Evolutionary conservation across 805 yeast species (phyloP), one percentile per base, ranked within the genome.

Genomic region (Jamesozyma lodderae): DNA sequence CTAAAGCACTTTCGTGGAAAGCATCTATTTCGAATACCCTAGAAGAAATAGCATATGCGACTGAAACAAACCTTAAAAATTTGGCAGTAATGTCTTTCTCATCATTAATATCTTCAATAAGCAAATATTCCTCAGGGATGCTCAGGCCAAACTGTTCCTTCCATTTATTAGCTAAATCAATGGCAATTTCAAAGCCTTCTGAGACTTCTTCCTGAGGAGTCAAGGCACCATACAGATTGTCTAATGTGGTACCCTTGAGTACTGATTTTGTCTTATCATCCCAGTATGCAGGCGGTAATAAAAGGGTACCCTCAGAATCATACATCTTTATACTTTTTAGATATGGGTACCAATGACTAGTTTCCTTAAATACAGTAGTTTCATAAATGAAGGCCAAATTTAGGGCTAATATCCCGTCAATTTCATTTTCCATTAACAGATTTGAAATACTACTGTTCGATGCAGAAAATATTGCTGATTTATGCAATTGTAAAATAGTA

Each of bases 1-100:
- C 95, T 35, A 90, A 63, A 0, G 83, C 85, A 22, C 79, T 67
- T 23, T 77, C 82, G 49, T 81, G 85, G 53, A 59, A 87, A 35
- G 68, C 68, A 57, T 90, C 97, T 21, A 88, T 74, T 29, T 77
- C 78, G 56, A 90, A 88, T 1, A 88, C 87, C 43, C 96, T 69
- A 1, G 92, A 75, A 0, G 88, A 76, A 13, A 85, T 69, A 0
- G 79, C 72, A 49, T 70, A 73, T 5, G 75, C 75, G 2, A 68
- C 66, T 6, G 75, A 69, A 2, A 82, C 77, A 46, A 84, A 83
- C 14, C 56, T 55, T 7, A 56, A 47, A 39, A 73, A 72, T 30
- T 57, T 60, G 4, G 53, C 36, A 0, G 47, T 39, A 10, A 35
- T 31, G 13, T 49, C 55, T 1, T 49, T 42, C 9, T 45, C 49